A percentile compares a stretch with the other conserved stretches of the same genome.
Evolutionary conservation across 2,329 filamentous ascomycete species (phyloP).

Genomic region (Trichoderma afroharzianum): DNA sequence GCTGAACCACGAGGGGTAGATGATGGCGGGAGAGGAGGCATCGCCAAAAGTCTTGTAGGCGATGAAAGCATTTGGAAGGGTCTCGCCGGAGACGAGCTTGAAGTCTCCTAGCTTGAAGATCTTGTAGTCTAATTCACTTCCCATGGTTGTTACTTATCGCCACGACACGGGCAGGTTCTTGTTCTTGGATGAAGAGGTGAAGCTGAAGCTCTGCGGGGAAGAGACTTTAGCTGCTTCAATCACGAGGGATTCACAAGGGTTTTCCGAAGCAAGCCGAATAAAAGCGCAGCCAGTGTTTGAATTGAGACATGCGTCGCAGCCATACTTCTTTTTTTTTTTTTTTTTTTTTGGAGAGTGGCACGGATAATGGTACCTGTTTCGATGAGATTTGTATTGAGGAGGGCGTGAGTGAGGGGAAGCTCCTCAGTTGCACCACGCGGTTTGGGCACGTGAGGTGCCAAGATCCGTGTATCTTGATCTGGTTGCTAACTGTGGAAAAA

Average conservation of each 20-base stretch:
- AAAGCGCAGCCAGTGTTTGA: not conserved
- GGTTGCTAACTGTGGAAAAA: not conserved
- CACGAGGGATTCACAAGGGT: not conserved
- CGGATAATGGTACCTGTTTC: not conserved
- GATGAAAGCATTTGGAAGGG: conserved; percentile 61
- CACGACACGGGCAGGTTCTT: not conserved
- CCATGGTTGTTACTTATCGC: not conserved
- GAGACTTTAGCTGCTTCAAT: not conserved
- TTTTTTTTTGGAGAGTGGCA: not conserved
- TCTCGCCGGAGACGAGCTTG: conserved; percentile 60
- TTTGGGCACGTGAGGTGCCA: not conserved
- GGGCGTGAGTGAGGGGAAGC: conserved; percentile 4
- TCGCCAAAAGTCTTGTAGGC: conserved; percentile 76
- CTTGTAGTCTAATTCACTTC: conserved; percentile 9
- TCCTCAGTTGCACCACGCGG: not conserved
- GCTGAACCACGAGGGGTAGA: conserved; percentile 74
- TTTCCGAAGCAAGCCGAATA: not conserved
- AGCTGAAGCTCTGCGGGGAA: not conserved
- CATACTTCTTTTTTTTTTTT: no score
- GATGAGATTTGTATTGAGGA: not conserved
- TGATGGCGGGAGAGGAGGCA: conserved; percentile 57
- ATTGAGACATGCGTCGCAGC: not conserved
- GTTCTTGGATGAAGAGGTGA: not conserved
- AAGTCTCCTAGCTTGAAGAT: conserved; percentile 60
- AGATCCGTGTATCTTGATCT: not conserved